Evolutionary conservation across 495 filamentous ascomycete genomes (phyloP), one percentile per base, ranked within the genome.

Genomic region (Aspergillus nidulans): DNA sequence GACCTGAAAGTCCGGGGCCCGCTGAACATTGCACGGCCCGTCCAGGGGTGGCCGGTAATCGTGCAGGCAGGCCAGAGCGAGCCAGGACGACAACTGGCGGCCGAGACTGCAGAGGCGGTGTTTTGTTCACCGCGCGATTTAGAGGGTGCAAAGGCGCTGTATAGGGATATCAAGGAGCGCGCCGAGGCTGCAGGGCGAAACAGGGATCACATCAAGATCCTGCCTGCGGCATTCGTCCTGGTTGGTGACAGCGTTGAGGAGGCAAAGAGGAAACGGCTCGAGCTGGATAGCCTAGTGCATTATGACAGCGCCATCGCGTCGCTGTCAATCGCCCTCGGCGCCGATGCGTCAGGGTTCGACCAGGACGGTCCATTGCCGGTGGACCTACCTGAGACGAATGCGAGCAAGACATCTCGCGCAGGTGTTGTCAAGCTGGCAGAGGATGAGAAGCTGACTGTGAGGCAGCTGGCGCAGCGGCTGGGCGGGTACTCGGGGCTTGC

Each of bases 271-370:
- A 82, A 81, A 66, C 61, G 79, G 12, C 62, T 80, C 1, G 63
- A 71, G 53, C 57, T 82, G 24, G 78, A 82, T 53, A 77, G 73
- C 38, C 56, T 78, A 26, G 80, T 82, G 10, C 75, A 82, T 55
- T 81, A 81, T 30, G 79, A 83, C 26, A 81, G 75, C 61, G 69
- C 73, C 10, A 77, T 83, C 60, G 78, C 78, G n/a, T 80, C 77
- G 9, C 61, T 83, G 40, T 80, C 76, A 2, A 68, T 80, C 23
- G 54, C 63, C 4, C 67, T 83, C 6, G 79, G 79, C 2, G 64
- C 51, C 2, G 78, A 83, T 63, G 76, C 65, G 10, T 67, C 73
- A 9, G 60, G 50, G 0, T 71, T 83, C 36, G 77, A 81, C 24
- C 77, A 77, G 0, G 78, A 82, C 42, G 68, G 57, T 1, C 72